Evolutionary conservation across 371 early-diverging fungal species (phyloP).

Genomic region (Mortierella sp.): DNA sequence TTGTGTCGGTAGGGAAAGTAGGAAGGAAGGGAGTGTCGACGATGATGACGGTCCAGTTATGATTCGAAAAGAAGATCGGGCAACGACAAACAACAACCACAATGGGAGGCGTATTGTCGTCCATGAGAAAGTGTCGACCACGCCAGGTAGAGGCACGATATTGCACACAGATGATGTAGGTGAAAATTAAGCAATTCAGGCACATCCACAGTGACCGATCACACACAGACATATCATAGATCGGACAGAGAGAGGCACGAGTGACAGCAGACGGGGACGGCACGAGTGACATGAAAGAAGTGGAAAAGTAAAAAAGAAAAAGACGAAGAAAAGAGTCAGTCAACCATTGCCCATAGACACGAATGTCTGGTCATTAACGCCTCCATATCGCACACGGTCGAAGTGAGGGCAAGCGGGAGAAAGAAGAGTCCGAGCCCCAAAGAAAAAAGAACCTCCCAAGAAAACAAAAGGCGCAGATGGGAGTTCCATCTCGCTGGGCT

Average conservation of each 20-base stretch:
- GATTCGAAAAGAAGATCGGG: not conserved
- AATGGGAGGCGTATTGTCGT: not conserved
- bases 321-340: not conserved
- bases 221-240: not conserved
- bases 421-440: constrained; percentile 9
- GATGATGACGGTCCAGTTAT: not conserved
- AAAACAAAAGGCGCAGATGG: not conserved
- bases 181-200: not conserved
- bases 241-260: constrained; percentile 8
- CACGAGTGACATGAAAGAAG: not conserved
- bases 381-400: not conserved
- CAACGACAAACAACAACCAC: not conserved
- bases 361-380: not conserved
- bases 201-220: not conserved
- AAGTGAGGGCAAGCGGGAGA: not conserved
- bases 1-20: not conserved
- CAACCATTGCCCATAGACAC: not conserved
- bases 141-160: not conserved
- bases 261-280: not conserved
- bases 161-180: not conserved
- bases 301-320: not conserved
- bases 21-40: not conserved
- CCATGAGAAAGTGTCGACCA: not conserved
- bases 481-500: not conserved
- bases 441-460: not conserved